Evolutionary conservation across 2,329 filamentous ascomycete genomes (phyloP).

Genomic region (Arachnomyces sp.): DNA sequence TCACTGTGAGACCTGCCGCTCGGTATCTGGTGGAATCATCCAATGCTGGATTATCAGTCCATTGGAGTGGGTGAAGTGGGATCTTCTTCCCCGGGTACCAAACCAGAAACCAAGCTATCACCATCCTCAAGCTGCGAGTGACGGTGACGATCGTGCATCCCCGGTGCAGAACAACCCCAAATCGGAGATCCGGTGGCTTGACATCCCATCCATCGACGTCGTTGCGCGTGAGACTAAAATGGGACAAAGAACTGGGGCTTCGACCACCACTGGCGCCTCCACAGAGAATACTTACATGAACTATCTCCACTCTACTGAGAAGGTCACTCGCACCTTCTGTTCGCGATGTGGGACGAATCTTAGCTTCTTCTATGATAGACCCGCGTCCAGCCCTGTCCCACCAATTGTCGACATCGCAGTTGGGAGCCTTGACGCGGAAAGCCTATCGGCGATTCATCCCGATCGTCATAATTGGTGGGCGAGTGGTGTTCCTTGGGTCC

Average conservation of each 20-base stretch:
- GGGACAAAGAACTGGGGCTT: constrained; percentile 11
- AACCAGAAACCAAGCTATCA: background rate
- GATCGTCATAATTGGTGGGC: constrained; percentile 15
- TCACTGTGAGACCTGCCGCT: constrained; percentile 21
- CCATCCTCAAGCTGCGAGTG: background rate
- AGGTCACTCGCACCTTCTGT: constrained; percentile 20
- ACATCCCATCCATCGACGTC: constrained; percentile 6
- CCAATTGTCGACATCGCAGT: constrained; percentile 16
- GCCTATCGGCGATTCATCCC: constrained; percentile 14
- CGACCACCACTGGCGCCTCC: constrained; percentile 8
- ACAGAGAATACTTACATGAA: constrained; percentile 3
- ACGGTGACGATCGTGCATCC: constrained; percentile 1
- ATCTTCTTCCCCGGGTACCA: constrained; percentile 8
- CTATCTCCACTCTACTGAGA: constrained; percentile 3
- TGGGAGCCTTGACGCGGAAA: constrained; percentile 18
- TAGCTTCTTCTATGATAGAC: constrained; percentile 14
- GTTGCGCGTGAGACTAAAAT: constrained; percentile 8
- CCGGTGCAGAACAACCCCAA: background rate
- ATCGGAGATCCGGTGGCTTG: too few relatives aligned
- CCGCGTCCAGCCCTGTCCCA: constrained; percentile 3
- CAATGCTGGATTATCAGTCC: constrained; percentile 22
- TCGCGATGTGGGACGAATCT: constrained; percentile 21
- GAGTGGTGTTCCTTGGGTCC: constrained; percentile 19
- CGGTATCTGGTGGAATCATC: constrained; percentile 14
- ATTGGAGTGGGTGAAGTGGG: constrained; percentile 19